These are phyloP conservation scores for Paspalum vaginatum DNA, from an alignment of 176 grass and related monocot species.

Conservation along the genomic window DNA sequence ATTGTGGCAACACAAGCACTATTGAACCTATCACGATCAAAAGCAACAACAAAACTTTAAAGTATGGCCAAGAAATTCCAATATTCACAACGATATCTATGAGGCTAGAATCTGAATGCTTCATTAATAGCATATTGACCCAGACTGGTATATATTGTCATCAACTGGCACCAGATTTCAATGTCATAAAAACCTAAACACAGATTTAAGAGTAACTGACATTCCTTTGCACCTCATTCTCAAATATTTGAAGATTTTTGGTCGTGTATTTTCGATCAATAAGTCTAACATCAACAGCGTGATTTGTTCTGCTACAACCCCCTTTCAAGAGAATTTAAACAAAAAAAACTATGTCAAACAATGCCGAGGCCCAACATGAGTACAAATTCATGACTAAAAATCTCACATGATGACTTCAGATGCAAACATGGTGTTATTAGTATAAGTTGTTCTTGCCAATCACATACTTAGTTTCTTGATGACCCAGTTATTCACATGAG, in stretches of 20 bases:
- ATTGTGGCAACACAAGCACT: neutral
- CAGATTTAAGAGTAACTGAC: neutral
- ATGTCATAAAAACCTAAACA: neutral
- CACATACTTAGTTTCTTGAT: slow-evolving; percentile 14
- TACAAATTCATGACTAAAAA: neutral
- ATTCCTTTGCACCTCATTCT: neutral
- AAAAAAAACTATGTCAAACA: slow-evolving; percentile 28
- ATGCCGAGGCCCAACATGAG: neutral
- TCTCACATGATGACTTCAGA: neutral
- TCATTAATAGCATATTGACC: neutral
- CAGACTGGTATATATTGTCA: slow-evolving; percentile 26
- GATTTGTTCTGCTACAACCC: slow-evolving; percentile 1
- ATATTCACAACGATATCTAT: neutral
- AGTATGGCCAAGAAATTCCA: neutral
- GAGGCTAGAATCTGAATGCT: neutral
- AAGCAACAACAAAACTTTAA: neutral
- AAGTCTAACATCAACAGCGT: slow-evolving; percentile 19
- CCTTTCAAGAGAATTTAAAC: slow-evolving; percentile 18
- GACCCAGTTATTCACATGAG: slow-evolving; percentile 12
- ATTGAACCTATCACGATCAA: neutral
- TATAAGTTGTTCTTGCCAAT: neutral
- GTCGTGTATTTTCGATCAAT: neutral
- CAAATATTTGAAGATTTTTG: slow-evolving; percentile 14
- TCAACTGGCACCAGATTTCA: neutral
- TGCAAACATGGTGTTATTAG: neutral